Evolutionary conservation across 257 asterid species (phyloP).

Genomic region (Solanum bulbocastanum): DNA sequence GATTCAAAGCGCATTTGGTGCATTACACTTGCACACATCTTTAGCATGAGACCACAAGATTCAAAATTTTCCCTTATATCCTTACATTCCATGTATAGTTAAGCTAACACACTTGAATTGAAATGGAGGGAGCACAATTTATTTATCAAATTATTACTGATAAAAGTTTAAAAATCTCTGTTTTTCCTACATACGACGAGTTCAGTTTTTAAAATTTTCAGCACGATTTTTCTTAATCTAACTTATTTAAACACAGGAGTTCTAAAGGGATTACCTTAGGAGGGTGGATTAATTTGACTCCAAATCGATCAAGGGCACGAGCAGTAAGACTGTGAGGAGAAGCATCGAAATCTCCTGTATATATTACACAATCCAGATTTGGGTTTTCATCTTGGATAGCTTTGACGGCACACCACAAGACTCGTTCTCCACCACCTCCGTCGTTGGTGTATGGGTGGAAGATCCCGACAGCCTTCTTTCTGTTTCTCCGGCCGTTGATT

Average conservation of each 20-base stretch:
- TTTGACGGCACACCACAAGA: conserved; percentile 94
- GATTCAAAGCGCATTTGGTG: background rate
- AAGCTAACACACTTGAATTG: background rate
- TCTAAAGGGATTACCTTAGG: conserved; percentile 37
- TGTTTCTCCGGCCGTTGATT: conserved; percentile 26
- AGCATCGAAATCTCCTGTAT: conserved; percentile 85
- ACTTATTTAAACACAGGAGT: background rate
- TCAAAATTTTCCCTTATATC: background rate
- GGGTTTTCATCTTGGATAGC: conserved; percentile 80
- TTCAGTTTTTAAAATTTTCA: background rate
- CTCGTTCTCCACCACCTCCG: conserved; percentile 99
- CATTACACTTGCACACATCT: background rate
- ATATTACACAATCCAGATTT: conserved; percentile 65
- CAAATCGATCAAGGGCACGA: conserved; percentile 77
- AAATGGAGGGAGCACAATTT: background rate
- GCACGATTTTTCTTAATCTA: background rate
- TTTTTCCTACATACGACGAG: background rate
- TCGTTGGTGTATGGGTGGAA: conserved; percentile 93
- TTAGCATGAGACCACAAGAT: background rate
- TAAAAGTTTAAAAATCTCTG: background rate
- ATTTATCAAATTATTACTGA: background rate
- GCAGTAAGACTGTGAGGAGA: conserved; percentile 56
- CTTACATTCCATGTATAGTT: background rate
- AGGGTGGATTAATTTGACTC: conserved; percentile 55
- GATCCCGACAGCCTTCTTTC: conserved; percentile 51